Evolutionary conservation across 805 yeast species (phyloP).

Genomic region (Starmerella floris): DNA sequence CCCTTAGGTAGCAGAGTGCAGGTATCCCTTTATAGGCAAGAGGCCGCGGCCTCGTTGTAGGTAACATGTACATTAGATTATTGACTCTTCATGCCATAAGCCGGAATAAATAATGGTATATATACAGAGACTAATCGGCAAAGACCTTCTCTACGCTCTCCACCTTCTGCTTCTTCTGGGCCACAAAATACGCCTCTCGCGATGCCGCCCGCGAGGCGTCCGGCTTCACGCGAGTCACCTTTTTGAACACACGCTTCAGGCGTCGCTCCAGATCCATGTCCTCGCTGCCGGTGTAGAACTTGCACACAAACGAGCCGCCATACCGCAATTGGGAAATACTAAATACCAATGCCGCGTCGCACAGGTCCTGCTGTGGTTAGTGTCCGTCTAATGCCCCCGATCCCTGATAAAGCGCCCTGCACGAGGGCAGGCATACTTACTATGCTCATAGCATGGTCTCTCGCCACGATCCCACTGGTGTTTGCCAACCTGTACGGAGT

Average conservation of each 20-base stretch:
- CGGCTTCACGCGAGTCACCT: constrained; percentile 65
- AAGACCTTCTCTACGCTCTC: constrained; percentile 5
- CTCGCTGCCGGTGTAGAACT: constrained; percentile 72
- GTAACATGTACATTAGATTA: too few species aligned
- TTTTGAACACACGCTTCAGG: constrained; percentile 44
- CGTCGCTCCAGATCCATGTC: constrained; percentile 51
- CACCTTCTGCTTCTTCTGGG: constrained; percentile 32
- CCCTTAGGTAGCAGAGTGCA: too few species aligned
- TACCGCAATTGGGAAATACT: constrained; percentile 57
- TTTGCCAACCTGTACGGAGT: constrained; percentile 87
- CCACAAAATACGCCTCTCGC: constrained; percentile 70
- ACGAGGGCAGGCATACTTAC: too few species aligned
- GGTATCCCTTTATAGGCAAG: too few species aligned
- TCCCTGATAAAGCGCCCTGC: too few species aligned
- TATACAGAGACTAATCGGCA: too few species aligned
- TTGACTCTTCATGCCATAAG: too few species aligned
- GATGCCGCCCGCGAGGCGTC: constrained; percentile 66
- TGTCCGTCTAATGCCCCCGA: too few species aligned
- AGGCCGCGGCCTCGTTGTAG: too few species aligned
- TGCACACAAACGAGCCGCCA: constrained; percentile 67
- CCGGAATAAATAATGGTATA: too few species aligned
- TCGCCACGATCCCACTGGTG: constrained; percentile 66
- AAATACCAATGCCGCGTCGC: constrained; percentile 77
- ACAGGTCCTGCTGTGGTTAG: constrained; percentile 42
- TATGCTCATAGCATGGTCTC: constrained; percentile 73